A percentile compares a stretch with the other conserved stretches of the same genome.
Conservation (phyloP, 177 flowering plant species). For the Vitis hybrid region DNA sequence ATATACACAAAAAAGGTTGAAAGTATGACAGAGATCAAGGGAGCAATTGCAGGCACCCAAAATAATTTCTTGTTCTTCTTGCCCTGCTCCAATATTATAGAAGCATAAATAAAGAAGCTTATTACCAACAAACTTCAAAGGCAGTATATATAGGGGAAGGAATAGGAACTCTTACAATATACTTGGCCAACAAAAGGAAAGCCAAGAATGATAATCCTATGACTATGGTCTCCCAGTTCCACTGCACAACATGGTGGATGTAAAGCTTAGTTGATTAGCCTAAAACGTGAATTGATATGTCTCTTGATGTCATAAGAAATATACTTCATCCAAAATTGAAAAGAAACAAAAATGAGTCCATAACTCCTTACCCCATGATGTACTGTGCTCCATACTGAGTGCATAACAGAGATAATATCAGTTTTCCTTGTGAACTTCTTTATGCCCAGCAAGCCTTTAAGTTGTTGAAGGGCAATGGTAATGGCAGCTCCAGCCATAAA, state of each 20-base stretch:
- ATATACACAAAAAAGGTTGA: conserved; percentile 84
- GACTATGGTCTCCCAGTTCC: conserved; percentile 94
- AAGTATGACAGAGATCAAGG: conserved; percentile 75
- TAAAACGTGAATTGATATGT: too few species aligned
- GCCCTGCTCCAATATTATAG: conserved; percentile 50
- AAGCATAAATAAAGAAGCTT: conserved; percentile 1
- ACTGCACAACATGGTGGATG: conserved; percentile 46
- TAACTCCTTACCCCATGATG: conserved; percentile 68
- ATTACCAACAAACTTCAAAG: background rate
- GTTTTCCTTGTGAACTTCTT: conserved; percentile 64
- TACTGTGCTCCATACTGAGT: conserved; percentile 54
- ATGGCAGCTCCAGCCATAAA: conserved; percentile 98
- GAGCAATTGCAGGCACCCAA: conserved; percentile 94
- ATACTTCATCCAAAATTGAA: background rate
- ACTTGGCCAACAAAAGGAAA: conserved; percentile 75
- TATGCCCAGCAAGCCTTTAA: conserved; percentile 92
- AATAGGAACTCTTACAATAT: conserved; percentile 56
- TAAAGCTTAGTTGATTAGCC: conserved; percentile 1
- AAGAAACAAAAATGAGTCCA: background rate
- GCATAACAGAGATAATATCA: conserved; percentile 81
- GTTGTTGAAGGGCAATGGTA: conserved; percentile 95
- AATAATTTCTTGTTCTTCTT: conserved; percentile 79
- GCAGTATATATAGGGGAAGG: background rate
- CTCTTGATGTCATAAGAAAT: too few species aligned
- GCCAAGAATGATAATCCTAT: conserved; percentile 66